Evolutionary conservation across 345 rosid species (phyloP).

Genomic region (Salix viminalis): DNA sequence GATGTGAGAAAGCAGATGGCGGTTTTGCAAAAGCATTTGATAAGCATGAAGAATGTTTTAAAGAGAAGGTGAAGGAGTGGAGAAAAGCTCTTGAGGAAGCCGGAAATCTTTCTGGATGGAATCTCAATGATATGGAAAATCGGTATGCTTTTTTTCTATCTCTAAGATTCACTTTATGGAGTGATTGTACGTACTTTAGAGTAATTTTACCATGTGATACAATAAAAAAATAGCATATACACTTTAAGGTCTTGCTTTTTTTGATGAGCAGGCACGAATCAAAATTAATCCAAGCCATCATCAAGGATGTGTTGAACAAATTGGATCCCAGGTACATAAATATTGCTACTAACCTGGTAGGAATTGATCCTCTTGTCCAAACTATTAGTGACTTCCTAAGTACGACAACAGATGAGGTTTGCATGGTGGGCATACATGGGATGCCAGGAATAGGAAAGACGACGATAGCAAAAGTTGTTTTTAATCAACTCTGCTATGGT

Average conservation of each 20-base stretch:
- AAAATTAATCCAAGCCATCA: constrained; percentile 23
- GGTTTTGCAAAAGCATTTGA: background rate
- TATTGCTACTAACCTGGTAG: background rate
- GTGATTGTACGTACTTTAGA: no score
- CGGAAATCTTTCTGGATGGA: background rate
- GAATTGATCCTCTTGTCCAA: background rate
- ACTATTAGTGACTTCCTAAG: constrained; percentile 12
- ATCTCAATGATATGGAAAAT: background rate
- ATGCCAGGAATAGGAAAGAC: background rate
- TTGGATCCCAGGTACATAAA: background rate
- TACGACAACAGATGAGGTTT: background rate
- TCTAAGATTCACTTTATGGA: no score
- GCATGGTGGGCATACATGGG: background rate
- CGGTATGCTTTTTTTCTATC: background rate
- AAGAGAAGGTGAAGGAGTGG: background rate
- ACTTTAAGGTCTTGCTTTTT: no score
- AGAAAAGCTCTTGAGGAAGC: background rate
- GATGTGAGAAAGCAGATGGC: background rate
- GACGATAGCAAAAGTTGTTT: background rate
- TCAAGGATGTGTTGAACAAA: constrained; percentile 23
- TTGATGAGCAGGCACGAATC: constrained; percentile 23
- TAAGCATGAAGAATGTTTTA: background rate
- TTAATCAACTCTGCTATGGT: background rate
- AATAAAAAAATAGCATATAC: no score
- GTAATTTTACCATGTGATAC: no score